Base-by-base conservation (phyloP, 352 stramenopile genomes). In the Phytophthora hybrid region DNA sequence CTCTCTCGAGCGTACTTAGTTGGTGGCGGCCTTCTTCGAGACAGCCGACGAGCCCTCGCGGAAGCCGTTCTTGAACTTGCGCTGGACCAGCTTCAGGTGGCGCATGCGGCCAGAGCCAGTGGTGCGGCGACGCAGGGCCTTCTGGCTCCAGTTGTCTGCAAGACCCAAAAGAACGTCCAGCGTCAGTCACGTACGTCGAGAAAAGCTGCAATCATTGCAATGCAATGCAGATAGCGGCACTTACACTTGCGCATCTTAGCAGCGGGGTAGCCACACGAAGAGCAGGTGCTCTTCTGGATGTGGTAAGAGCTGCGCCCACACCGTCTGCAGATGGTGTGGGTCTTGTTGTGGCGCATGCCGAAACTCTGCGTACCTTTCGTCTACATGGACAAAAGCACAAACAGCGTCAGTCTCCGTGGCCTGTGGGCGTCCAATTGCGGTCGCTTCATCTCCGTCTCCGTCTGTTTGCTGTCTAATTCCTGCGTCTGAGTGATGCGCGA, bases 281-380 rank as follows among this genome's bases (percentile, higher is more conserved):
- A 97, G 95, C 98, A 99, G 62, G 89, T 94, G 76, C 90, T 93
- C 97, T 99, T 99, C 93, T 99, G 98, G 78, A 99, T 98, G 97
- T 99, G 98, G 93, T 98, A 99, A 74, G 98, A 99, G 80, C 93
- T 94, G 82, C 98, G 98, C 72, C 98, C 98, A 88, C 98, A 99
- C 75, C 98, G 96, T 91, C 98, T 94, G 88, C 98, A 99, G 76
- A 98, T 91, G 70, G 98, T 99, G 97, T 99, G 98, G 75, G 97
- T 99, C 97, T 99, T 99, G 86, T 98, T 99, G 95, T 99, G 98
- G 86, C 98, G 96, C 93, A 99, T 99, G 94, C 98, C 98, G 88
- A 99, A 99, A 87, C 92, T 98, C 77, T 98, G 98, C 73, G 98
- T 99, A 97, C 98, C 98, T 92, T 99, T 99, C 82, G 98, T 99